Conservation (phyloP, 164 flowering plant species). For the Vitis rupestris region DNA sequence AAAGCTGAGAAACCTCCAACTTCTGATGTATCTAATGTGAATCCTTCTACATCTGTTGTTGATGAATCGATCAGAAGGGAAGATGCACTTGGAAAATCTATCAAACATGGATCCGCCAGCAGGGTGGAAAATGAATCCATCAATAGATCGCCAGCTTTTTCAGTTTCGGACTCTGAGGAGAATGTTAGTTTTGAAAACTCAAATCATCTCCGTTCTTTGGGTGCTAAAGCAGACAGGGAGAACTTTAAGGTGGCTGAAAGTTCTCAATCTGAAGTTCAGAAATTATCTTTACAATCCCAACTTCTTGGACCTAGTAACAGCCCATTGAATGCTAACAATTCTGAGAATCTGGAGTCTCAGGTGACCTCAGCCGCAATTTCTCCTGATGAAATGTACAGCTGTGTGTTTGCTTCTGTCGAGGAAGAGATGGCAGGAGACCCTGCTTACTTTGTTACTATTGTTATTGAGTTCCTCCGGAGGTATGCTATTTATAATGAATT, state of each 20-base stretch:
- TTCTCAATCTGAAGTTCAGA: slow-evolving; percentile 25
- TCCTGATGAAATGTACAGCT: slow-evolving; percentile 82
- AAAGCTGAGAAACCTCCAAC: slow-evolving; percentile 35
- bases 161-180: slow-evolving; percentile 62
- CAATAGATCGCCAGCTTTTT: slow-evolving; percentile 24
- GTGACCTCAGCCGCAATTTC: slow-evolving; percentile 71
- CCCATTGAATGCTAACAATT: slow-evolving; percentile 35
- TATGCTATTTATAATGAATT: slow-evolving; percentile 19
- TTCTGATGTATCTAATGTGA: slow-evolving; percentile 30
- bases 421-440: slow-evolving; percentile 89
- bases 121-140: slow-evolving; percentile 25
- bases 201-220: slow-evolving; percentile 12
- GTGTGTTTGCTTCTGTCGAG: slow-evolving; percentile 78
- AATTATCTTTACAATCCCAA: slow-evolving; percentile 38
- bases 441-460: slow-evolving; percentile 70
- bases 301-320: slow-evolving; percentile 27
- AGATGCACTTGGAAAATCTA: slow-evolving; percentile 26
- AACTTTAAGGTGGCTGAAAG: slow-evolving; percentile 24
- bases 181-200: slow-evolving; percentile 21
- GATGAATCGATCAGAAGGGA: slow-evolving; percentile 31
- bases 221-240: slow-evolving; percentile 22
- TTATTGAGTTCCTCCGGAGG: slow-evolving; percentile 90
- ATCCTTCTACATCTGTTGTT: slow-evolving; percentile 19
- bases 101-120: slow-evolving; percentile 19
- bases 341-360: slow-evolving; percentile 48